phyloP scores from a whole-genome alignment of 495 filamentous ascomycete species.

The Xylaria curta region DNA sequence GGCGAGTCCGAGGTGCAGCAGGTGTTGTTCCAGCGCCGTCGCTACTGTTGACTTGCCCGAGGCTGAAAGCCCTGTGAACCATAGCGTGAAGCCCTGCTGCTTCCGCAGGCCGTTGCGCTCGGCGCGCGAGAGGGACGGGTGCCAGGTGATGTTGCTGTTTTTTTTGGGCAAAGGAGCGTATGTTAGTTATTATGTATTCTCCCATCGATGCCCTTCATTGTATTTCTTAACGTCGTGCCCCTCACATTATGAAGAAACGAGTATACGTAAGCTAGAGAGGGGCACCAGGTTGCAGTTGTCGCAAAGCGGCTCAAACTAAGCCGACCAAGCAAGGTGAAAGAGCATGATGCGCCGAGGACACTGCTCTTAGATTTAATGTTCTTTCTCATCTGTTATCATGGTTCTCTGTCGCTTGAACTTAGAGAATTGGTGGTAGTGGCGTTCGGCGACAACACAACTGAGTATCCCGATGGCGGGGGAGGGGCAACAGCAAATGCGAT shows the following conservation, averaged over 20 bases:
- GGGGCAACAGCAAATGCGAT: conserved; percentile 18
- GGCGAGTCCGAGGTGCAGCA: conserved; percentile 79
- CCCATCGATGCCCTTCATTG: not conserved
- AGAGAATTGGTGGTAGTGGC: not conserved
- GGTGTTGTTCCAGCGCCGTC: conserved; percentile 92
- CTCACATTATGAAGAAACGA: not conserved
- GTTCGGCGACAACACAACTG: not conserved
- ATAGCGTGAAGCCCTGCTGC: conserved; percentile 92
- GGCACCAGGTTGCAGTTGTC: not conserved
- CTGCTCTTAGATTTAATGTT: not conserved
- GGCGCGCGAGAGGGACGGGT: conserved; percentile 81
- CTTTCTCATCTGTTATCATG: not conserved
- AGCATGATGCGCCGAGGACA: not conserved
- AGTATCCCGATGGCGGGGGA: conserved; percentile 23
- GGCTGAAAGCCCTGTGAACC: conserved; percentile 95
- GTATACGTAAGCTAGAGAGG: not conserved
- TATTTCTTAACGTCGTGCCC: not conserved
- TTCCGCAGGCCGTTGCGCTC: conserved; percentile 82
- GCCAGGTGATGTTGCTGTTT: conserved; percentile 96
- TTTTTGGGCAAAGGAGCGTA: not conserved
- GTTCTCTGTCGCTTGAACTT: not conserved
- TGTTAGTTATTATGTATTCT: conserved; percentile 9
- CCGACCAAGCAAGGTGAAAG: not conserved
- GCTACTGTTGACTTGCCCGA: conserved; percentile 97
- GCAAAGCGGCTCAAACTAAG: not conserved